Evolutionary conservation across 75 land plant species (phyloP).

Genomic region (Larix kaempferi): DNA sequence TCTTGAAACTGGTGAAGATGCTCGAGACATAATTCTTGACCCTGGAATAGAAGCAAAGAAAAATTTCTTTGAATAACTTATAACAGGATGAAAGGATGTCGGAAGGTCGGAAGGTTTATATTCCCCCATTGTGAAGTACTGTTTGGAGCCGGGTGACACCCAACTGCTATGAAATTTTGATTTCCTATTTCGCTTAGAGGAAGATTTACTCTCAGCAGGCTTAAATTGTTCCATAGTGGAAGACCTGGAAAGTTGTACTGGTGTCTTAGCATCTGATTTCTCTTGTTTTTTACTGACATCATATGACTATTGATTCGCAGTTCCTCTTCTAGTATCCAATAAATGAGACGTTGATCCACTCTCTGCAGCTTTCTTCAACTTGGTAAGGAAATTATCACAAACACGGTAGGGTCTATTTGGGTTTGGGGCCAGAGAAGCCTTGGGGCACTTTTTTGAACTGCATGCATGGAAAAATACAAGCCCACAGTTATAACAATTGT

Average conservation of each 20-base stretch:
- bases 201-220: constrained; percentile 28
- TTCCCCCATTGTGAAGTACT: constrained; percentile 34
- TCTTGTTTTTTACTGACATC: constrained; percentile 35
- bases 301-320: constrained; percentile 19
- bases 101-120: constrained; percentile 31
- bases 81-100: constrained; percentile 19
- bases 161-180: constrained; percentile 29
- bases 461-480: constrained; percentile 83
- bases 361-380: constrained; percentile 54
- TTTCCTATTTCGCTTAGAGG: constrained; percentile 38
- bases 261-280: constrained; percentile 35
- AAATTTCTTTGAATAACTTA: constrained; percentile 37
- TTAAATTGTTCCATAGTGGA: constrained; percentile 44
- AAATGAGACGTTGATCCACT: constrained; percentile 19
- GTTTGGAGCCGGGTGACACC: constrained; percentile 34
- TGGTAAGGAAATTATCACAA: constrained; percentile 72
- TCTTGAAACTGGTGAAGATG: constrained; percentile 61
- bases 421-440: constrained; percentile 82
- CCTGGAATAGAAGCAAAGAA: constrained; percentile 62
- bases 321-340: constrained; percentile 34
- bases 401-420: constrained; percentile 79
- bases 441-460: constrained; percentile 67
- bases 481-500: constrained; percentile 92
- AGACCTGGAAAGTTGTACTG: constrained; percentile 21
- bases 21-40: constrained; percentile 58